phyloP scores from a whole-genome alignment of 129 eudicot genomes.

The Lactuca sativa region DNA sequence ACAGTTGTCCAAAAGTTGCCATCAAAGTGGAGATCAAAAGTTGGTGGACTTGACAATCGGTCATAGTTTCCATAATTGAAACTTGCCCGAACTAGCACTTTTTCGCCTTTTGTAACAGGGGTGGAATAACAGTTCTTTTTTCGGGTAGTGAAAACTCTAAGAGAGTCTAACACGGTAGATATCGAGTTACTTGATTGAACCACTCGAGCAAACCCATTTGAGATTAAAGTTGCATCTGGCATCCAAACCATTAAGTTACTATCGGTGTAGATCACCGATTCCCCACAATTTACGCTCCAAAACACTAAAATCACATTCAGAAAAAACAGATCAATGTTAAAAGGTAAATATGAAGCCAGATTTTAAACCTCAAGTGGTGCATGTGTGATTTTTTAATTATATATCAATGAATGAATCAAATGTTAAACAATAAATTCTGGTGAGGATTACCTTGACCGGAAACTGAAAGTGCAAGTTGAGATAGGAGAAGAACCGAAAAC shows the following conservation, averaged over 20 bases:
- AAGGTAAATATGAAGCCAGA: neutral
- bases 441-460: conserved; percentile 34
- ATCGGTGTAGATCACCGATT: neutral
- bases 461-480: conserved; percentile 28
- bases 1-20: conserved; percentile 36
- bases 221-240: conserved; percentile 9
- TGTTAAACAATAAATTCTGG: neutral
- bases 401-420: neutral
- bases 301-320: conserved; percentile 16
- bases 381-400: neutral
- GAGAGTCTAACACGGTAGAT: conserved; percentile 20
- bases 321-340: neutral
- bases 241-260: conserved; percentile 9
- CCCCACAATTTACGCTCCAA: conserved; percentile 37
- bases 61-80: conserved; percentile 45
- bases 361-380: neutral
- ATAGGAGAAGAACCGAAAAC: conserved; percentile 19
- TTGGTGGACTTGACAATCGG: conserved; percentile 30
- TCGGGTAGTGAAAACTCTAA: conserved; percentile 25
- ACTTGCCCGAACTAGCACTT: conserved; percentile 30
- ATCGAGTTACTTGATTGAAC: conserved; percentile 15
- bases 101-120: conserved; percentile 15
- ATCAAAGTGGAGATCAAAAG: conserved; percentile 38
- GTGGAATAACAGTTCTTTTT: conserved; percentile 29
- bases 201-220: conserved; percentile 28